Evolutionary conservation across 768 basidiomycete species (phyloP).

Genomic region (Omphalotus guepiniiformis): DNA sequence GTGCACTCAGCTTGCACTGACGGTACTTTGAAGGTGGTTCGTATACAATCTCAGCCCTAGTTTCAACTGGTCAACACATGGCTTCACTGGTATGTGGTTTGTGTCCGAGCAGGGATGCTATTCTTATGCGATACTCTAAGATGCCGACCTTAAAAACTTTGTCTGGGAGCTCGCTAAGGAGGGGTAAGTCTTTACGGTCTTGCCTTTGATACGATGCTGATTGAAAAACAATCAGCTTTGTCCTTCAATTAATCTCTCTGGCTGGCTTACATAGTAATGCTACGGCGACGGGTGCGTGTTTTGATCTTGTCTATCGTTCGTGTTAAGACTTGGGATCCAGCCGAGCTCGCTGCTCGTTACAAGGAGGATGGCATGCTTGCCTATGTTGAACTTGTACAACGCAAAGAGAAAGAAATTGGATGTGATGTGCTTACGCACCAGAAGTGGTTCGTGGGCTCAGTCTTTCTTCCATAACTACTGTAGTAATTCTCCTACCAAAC

Average conservation of each 20-base stretch:
- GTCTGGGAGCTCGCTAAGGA: conserved; percentile 89
- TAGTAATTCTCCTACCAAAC: conserved; percentile 3
- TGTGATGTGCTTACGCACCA: conserved; percentile 92
- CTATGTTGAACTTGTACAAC: conserved; percentile 84
- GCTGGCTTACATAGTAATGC: conserved; percentile 89
- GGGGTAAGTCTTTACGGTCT: conserved; percentile 43
- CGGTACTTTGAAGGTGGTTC: conserved; percentile 52
- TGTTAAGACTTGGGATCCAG: conserved; percentile 28
- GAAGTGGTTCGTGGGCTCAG: conserved; percentile 59
- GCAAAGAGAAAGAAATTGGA: conserved; percentile 83
- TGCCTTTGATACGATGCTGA: neutral
- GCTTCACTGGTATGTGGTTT: conserved; percentile 55
- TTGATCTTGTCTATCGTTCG: no score
- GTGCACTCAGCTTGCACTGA: neutral
- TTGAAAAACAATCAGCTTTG: no score
- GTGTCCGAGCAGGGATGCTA: neutral
- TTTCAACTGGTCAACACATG: conserved; percentile 88
- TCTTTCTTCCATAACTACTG: neutral
- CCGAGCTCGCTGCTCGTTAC: conserved; percentile 75
- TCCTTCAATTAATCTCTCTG: conserved; percentile 84
- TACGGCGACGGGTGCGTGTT: conserved; percentile 55
- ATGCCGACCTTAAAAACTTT: conserved; percentile 76
- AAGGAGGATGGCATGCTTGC: conserved; percentile 91
- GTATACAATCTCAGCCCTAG: conserved; percentile 94
- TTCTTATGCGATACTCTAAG: conserved; percentile 28